These are phyloP conservation scores for Metrosideros polymorpha DNA, from an alignment of 441 rosid species.

Conservation along the genomic window DNA sequence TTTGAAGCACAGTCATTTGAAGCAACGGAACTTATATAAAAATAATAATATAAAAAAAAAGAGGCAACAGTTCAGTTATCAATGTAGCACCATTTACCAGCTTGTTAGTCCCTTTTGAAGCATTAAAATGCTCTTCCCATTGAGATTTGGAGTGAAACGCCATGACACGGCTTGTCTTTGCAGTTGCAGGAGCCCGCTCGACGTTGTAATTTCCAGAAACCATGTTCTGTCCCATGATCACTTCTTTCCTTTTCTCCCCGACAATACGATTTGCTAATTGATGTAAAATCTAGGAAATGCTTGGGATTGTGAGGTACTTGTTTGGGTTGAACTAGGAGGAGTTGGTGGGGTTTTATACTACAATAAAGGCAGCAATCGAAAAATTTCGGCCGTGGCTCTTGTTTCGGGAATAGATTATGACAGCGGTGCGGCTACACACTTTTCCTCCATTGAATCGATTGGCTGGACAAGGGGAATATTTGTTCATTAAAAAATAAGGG, in stretches of 20 bases:
- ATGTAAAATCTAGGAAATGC: not conserved
- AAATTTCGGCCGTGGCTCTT: not conserved
- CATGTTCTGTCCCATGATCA: constrained; percentile 21
- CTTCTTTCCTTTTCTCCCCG: not conserved
- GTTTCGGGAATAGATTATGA: not conserved
- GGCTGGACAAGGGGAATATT: not conserved
- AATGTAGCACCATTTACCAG: constrained; percentile 25
- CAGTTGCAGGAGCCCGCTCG: not conserved
- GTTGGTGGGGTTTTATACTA: not conserved
- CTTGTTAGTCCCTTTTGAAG: constrained; percentile 39
- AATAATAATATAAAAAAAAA: not conserved
- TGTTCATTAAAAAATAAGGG: not conserved
- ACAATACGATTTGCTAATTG: not conserved
- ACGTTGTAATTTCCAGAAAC: constrained; percentile 7
- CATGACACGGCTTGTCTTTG: constrained; percentile 12
- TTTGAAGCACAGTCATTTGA: not conserved
- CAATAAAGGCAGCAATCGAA: not conserved
- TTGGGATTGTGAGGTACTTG: not conserved
- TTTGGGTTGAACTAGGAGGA: not conserved
- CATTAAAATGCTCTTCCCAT: constrained; percentile 51
- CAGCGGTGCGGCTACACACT: not conserved
- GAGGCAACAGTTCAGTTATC: not conserved
- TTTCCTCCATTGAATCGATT: not conserved
- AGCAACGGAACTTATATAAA: not conserved
- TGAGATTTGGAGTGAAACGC: constrained; percentile 39